Evolutionary conservation across 2,329 filamentous ascomycete species (phyloP), one percentile per base, ranked within the genome.

Genomic region (Microdochium bolleyi): DNA sequence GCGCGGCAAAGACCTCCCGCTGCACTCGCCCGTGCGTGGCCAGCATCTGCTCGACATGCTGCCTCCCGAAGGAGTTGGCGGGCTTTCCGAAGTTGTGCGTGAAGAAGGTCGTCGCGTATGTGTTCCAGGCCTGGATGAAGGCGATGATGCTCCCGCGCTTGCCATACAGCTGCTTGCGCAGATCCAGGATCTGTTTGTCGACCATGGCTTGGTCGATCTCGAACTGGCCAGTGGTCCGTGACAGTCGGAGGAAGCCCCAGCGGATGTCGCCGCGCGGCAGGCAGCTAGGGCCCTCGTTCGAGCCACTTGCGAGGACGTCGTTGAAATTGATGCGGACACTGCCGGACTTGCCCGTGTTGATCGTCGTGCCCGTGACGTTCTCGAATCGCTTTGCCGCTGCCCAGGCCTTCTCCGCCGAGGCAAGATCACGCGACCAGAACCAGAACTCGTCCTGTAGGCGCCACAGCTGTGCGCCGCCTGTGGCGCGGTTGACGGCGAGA

Each of bases 371-470:
- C 61, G 83, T 81, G 1, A 79, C 65, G 1, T 65, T 60, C 2
- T 74, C 68, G 56, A 87, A 88, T 1, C 72, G 65, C 1, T 73
- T 69, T 56, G 88, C 74, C 0, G 78, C 72, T 19, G 73, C 61
- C 85, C 84, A 89, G 0, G 80, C 83, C 46, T 74, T 71, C 22
- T 75, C 71, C n/a, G 77, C 79, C 2, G 68, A 71, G 2, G 68
- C 56, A 49, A 83, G 76, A 5, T 80, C 71, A 9, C 77, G 75
- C 57, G 72, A 60, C 82, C 83, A 87, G 61, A 86, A 82, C 83
- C 83, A 87, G 51, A 86, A 72, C 57, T 87, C 82, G 56, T 86
- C 84, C 51, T 85, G 77, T 37, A 85, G 70, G 13, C 84, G 78
- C 62, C 83, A 83, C 11, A 87, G 64, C n/a, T 74, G 70, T 1